Conservation (phyloP, 306 rosid species). For the Prunus persica region DNA sequence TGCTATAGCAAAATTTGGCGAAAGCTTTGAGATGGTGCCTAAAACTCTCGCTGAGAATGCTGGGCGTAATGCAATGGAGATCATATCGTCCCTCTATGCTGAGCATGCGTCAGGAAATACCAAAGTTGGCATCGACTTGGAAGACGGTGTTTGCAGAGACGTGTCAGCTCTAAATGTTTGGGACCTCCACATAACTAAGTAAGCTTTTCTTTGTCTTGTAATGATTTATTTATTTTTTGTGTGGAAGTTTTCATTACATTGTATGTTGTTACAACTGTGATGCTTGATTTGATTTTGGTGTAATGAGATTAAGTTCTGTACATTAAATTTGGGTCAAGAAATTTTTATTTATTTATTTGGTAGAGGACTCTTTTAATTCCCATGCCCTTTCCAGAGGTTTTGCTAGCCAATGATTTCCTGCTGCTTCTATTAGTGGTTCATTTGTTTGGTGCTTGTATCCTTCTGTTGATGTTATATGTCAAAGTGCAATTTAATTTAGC, state of each 20-base stretch:
- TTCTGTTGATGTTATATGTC: background rate
- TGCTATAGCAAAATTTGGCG: conserved; percentile 95
- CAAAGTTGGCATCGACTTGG: conserved; percentile 88
- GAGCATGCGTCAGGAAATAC: conserved; percentile 94
- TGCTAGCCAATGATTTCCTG: background rate
- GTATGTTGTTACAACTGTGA: background rate
- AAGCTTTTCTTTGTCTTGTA: conserved; percentile 27
- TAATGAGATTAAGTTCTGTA: background rate
- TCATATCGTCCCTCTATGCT: conserved; percentile 90
- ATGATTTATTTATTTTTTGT: background rate
- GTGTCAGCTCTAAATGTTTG: conserved; percentile 54
- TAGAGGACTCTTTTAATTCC: background rate
- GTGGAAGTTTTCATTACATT: background rate
- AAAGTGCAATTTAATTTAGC: background rate
- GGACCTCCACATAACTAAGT: conserved; percentile 94
- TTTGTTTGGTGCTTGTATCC: background rate
- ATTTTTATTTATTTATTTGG: background rate
- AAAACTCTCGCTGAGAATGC: conserved; percentile 94
- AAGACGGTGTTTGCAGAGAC: conserved; percentile 77
- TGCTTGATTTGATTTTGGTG: background rate
- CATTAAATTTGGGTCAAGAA: background rate
- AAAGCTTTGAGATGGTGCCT: conserved; percentile 92
- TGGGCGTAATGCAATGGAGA: conserved; percentile 93
- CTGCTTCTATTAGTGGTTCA: background rate
- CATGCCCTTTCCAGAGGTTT: background rate